Evolutionary conservation across 208 protist species (phyloP), one percentile per base, ranked within the genome.

Genomic region (Chromosphaera perkinsii): DNA sequence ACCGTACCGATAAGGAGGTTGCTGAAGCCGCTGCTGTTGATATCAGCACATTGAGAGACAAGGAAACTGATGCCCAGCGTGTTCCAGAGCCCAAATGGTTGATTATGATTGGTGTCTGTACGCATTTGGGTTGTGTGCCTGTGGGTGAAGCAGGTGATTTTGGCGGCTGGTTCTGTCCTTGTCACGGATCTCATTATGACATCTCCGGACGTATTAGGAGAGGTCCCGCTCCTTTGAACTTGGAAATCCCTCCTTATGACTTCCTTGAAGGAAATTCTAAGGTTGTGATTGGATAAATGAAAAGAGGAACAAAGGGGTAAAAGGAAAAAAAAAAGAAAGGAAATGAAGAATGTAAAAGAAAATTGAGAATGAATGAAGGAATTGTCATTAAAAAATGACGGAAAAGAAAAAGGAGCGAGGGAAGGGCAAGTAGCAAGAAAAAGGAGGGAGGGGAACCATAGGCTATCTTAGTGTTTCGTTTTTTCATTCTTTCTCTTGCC

Each of bases 181-280:
- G 95, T 88, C 95, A 98, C 83, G 95, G 94, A 77, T 95, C 88
- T 69, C 93, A 97, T 79, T 98, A 98, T 79, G 95, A 98, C 77
- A 85, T 85, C 29, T 95, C 92, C 5, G 95, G 94, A 55, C 87
- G 94, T 73, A 98, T 98, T 76, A 87, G 93, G 52, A 94, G 95
- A 78, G 91, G 92, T 24, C 94, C 95, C 3, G 94, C 94, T n/a
- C 95, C 95, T 58, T 79, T 95, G 27, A 98, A 98, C 87, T 79
- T 98, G 27, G 93, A 97, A 85, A 85, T 98, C 47, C 94, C 95
- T 33, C 85, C 87, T 51, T 96, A 98, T 86, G 81, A 85, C 60
- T 97, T 94, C 87, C 58, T 90, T 40, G 85, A 70, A 22, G 51
- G 92, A 64, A 90, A 94, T 58, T 80, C 83, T 51, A 95, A 80